Percentiles rank a stretch among this genome's conserved stretches.
phyloP scores from a whole-genome alignment of 352 stramenopile genomes.

The Phytophthora hibernalis region DNA sequence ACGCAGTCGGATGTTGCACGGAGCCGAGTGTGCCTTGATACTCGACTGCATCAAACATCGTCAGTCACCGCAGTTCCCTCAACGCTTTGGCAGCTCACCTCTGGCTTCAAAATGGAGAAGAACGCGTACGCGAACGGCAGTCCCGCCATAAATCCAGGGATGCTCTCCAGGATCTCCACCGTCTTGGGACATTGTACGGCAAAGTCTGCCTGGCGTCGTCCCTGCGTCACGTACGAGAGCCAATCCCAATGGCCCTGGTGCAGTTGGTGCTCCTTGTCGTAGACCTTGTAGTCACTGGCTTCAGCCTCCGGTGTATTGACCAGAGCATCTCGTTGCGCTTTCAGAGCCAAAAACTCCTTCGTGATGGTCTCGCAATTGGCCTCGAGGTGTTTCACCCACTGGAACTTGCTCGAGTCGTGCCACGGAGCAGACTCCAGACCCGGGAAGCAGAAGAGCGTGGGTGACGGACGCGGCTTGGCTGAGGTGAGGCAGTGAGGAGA shows the following conservation, averaged over 20 bases:
- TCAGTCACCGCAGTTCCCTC: slow-evolving; percentile 8
- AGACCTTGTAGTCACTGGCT: slow-evolving; percentile 66
- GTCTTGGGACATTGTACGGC: slow-evolving; percentile 70
- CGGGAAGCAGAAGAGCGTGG: slow-evolving; percentile 84
- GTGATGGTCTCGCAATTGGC: slow-evolving; percentile 66
- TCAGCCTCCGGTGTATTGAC: slow-evolving; percentile 10
- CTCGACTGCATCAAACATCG: slow-evolving; percentile 49
- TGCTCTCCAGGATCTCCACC: slow-evolving; percentile 73
- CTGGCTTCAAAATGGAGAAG: slow-evolving; percentile 94
- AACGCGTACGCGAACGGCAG: slow-evolving; percentile 96
- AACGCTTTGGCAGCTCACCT: slow-evolving; percentile 44
- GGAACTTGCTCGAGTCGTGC: slow-evolving; percentile 67
- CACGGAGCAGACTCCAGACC: slow-evolving; percentile 70
- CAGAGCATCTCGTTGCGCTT: slow-evolving; percentile 38
- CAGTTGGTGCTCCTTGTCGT: slow-evolving; percentile 79
- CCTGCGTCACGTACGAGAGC: slow-evolving; percentile 86
- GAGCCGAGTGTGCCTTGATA: slow-evolving; percentile 94
- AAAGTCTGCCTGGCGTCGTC: slow-evolving; percentile 70
- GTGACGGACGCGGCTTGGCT: slow-evolving; percentile 80
- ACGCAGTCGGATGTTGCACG: slow-evolving; percentile 96
- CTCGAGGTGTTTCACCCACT: slow-evolving; percentile 62
- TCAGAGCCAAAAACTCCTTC: slow-evolving; percentile 65
- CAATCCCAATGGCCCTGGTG: slow-evolving; percentile 95
- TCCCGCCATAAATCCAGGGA: slow-evolving; percentile 86
- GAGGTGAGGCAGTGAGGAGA: neutral